Evolutionary conservation across 305 asterid species (phyloP), one percentile per base, ranked within the genome.

Genomic region (Euphrasia arctica): DNA sequence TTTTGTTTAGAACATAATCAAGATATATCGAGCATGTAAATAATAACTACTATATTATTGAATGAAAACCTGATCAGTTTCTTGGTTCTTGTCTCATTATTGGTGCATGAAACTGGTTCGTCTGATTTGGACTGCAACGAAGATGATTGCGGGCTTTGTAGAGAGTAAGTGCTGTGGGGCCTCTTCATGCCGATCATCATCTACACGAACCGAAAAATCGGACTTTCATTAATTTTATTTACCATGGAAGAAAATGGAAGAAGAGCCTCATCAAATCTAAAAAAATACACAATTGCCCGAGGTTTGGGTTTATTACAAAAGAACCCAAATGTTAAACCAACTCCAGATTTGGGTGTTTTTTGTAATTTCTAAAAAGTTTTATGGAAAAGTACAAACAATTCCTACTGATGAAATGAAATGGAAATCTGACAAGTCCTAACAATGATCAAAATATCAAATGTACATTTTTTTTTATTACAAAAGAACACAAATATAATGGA

Each of bases 171-270:
- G 9, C 12, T 95, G 69, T 79, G 82, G 0, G 86, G 64, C 78
- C 96, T 88, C 90, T 91, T 88, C 12, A 50, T 50, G 50, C 95
- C 88, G 66, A 80, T 72, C 72, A 79, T 77, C 92, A 48, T 51
- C 22, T 14, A 51, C 57, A 51, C 28, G 13, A 18, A 48, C 8
- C 18, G 13, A 48, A 48, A 12, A 12, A 12, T 5, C 0, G n/a
- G 1, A 9, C 2, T 9, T 43, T 43, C 4, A 43, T 12, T 12
- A 43, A 25, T 25, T 25, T 25, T 25, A 25, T 25, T 25, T 25
- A 25, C 27, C 27, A 25, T 25, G 27, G 27, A 25, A 25, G 27
- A 1, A 25, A 25, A 25, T 25, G 27, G 27, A 25, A 25, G 27
- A 25, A 25, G 27, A 25, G 27, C 27, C 27, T 25, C 27, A 25